Conservation (phyloP, 78 protist species). For the Blattamonas nauphoetae region DNA sequence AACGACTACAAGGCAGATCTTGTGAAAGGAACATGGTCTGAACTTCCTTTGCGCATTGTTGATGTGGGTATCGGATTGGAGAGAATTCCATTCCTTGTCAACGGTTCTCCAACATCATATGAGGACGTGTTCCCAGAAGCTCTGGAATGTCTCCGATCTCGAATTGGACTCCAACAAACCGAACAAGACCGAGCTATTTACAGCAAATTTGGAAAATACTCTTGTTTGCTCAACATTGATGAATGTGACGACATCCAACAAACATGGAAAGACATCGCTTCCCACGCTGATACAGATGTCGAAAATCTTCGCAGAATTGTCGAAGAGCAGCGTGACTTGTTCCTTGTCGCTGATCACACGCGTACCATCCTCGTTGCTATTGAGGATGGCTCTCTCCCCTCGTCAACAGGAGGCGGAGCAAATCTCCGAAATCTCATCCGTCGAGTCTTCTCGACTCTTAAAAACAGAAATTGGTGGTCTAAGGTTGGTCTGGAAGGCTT, state of each 20-base stretch:
- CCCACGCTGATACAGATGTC: background rate
- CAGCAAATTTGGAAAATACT: background rate
- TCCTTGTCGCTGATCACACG: constrained; percentile 16
- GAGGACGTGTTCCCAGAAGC: constrained; percentile 16
- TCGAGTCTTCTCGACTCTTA: constrained; percentile 1
- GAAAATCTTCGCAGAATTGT: background rate
- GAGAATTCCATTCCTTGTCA: constrained; percentile 35
- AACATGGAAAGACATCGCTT: background rate
- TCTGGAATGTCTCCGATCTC: background rate
- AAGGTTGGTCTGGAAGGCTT: constrained; percentile 7
- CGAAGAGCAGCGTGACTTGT: constrained; percentile 1
- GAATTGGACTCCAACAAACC: background rate
- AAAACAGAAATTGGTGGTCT: constrained; percentile 3
- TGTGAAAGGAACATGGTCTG: background rate
- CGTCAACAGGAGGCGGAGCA: constrained; percentile 9
- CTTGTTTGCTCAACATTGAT: constrained; percentile 21
- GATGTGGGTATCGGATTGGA: constrained; percentile 44
- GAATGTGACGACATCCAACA: constrained; percentile 16
- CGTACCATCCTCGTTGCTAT: constrained; percentile 22
- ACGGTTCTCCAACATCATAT: constrained; percentile 34
- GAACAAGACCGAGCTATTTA: background rate
- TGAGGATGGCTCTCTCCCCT: constrained; percentile 18
- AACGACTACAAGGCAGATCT: constrained; percentile 5
- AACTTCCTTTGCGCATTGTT: constrained; percentile 4
- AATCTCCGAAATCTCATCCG: constrained; percentile 19